Conservation (phyloP, 2,329 filamentous ascomycete genomes). For the Trichophyton equinum region DNA sequence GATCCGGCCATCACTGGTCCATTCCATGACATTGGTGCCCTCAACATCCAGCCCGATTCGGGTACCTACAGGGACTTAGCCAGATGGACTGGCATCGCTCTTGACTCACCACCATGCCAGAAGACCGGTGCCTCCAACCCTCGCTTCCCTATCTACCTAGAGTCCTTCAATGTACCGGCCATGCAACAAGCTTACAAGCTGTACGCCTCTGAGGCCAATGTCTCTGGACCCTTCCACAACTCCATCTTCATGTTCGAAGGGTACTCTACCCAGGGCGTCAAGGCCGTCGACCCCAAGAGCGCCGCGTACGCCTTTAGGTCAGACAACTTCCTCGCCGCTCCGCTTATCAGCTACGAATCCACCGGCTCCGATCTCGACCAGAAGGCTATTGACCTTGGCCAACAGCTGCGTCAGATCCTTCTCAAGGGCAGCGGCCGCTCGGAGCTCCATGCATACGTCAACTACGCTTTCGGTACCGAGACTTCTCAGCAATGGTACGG, state of each 20-base stretch:
- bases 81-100: constrained; percentile 32
- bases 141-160: constrained; percentile 35
- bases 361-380: constrained; percentile 15
- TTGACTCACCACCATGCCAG: constrained; percentile 30
- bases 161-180: constrained; percentile 28
- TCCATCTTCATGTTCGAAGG: constrained; percentile 46
- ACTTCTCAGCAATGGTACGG: constrained; percentile 21
- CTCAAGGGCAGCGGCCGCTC: constrained; percentile 14
- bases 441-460: constrained; percentile 21
- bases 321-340: constrained; percentile 32
- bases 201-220: constrained; percentile 24
- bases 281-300: constrained; percentile 23
- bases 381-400: constrained; percentile 20
- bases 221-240: constrained; percentile 23
- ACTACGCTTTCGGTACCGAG: constrained; percentile 23
- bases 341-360: constrained; percentile 23
- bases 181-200: constrained; percentile 28
- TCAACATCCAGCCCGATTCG: constrained; percentile 24
- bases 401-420: constrained; percentile 21
- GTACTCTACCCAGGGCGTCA: constrained; percentile 39
- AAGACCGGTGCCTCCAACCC: constrained; percentile 31
- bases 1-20: constrained; percentile 31
- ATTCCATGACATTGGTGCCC: constrained; percentile 29
- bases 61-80: constrained; percentile 38
- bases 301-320: constrained; percentile 38